These are phyloP conservation scores for Boletus insuetus DNA, from an alignment of 768 basidiomycete genomes.

Conservation along the genomic window DNA sequence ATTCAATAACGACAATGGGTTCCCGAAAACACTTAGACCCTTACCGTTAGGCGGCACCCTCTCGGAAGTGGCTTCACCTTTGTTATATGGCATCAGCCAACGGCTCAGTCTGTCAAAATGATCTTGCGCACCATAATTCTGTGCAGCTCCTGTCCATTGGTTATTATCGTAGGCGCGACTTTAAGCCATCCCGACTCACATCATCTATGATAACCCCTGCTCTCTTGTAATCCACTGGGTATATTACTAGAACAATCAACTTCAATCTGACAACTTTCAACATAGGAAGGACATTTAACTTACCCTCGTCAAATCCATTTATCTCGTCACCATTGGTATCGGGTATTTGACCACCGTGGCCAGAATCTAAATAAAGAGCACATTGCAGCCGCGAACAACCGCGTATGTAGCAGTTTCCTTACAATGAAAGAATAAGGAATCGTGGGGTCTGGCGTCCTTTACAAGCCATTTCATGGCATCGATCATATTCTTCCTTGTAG, in stretches of 20 bases:
- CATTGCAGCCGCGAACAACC: not conserved
- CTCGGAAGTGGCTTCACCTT: conserved; percentile 53
- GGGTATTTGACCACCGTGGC: conserved; percentile 89
- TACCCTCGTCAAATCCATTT: conserved; percentile 80
- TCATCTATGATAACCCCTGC: conserved; percentile 80
- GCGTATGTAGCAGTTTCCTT: conserved; percentile 1
- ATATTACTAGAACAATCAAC: conserved; percentile 58
- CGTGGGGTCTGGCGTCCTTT: conserved; percentile 59
- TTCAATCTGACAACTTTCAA: not conserved
- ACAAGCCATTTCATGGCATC: conserved; percentile 68
- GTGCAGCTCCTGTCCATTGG: conserved; percentile 36
- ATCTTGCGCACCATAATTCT: not conserved
- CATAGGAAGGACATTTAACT: not conserved
- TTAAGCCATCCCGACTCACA: conserved; percentile 36
- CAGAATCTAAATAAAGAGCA: conserved; percentile 60
- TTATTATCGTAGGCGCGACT: not conserved
- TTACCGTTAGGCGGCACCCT: conserved; percentile 64
- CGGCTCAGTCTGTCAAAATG: not conserved
- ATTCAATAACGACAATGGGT: not conserved
- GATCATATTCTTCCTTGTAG: conserved; percentile 55
- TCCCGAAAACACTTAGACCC: not conserved
- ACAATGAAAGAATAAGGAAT: conserved; percentile 80
- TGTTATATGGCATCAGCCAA: not conserved
- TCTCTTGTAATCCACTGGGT: conserved; percentile 80
- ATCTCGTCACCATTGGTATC: conserved; percentile 77